A percentile compares a stretch with the other conserved stretches of the same genome.
Evolutionary conservation across 192 early-diverging fungal species (phyloP).

Genomic region (Coemansia sp.): DNA sequence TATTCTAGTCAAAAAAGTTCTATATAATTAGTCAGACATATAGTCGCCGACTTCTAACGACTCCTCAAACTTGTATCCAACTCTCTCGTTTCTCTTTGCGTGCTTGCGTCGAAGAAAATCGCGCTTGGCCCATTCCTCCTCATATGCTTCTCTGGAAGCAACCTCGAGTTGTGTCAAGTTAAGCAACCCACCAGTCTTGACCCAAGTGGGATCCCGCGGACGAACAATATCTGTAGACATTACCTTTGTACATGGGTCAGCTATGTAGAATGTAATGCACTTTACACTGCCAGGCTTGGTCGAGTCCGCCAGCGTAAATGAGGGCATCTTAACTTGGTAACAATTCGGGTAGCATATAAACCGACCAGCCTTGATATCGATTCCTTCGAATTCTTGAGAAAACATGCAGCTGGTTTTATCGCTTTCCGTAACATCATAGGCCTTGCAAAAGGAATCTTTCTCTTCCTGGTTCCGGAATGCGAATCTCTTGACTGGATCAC

Average conservation of each 20-base stretch:
- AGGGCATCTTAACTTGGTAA: conserved; percentile 1
- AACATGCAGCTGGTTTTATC: not conserved
- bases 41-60: not conserved
- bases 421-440: not conserved
- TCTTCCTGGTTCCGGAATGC: not conserved
- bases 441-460: not conserved
- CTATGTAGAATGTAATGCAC: not conserved
- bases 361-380: not conserved
- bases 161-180: not conserved
- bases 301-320: not conserved
- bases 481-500: not conserved
- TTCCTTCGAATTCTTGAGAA: not conserved
- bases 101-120: not conserved
- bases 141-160: not conserved
- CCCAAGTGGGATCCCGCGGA: not conserved
- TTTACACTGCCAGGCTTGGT: not conserved
- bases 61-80: not conserved
- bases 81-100: not conserved
- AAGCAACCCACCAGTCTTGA: not conserved
- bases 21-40: not conserved
- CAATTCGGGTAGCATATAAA: not conserved
- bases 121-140: not conserved
- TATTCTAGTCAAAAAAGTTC: not conserved
- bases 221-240: not conserved
- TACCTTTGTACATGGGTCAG: not conserved